Conservation (phyloP, 306 rosid species). For the Cucurbita pepo region DNA sequence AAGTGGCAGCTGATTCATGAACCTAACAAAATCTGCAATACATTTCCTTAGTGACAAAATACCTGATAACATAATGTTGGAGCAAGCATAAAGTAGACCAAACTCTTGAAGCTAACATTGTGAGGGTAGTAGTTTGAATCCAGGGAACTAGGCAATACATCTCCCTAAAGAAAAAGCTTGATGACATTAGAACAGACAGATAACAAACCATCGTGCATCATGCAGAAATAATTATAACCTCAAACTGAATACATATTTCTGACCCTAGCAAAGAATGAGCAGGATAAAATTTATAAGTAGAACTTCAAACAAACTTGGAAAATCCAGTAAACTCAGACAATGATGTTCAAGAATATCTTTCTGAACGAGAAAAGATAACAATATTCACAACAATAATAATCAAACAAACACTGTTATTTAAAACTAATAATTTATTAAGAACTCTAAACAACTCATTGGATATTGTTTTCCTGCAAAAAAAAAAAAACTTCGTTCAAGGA, state of each 20-base stretch:
- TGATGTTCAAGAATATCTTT: neutral
- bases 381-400: neutral
- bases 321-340: neutral
- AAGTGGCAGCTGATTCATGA: neutral
- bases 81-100: constrained; percentile 89
- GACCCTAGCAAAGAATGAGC: neutral
- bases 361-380: neutral
- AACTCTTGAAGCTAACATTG: constrained; percentile 42
- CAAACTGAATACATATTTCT: neutral
- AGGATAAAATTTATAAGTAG: neutral
- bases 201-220: neutral
- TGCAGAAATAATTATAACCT: neutral
- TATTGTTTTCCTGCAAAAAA: neutral
- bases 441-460: neutral
- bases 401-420: neutral
- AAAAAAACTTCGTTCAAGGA: neutral
- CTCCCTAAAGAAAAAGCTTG: constrained; percentile 40
- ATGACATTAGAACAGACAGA: constrained; percentile 6
- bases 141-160: constrained; percentile 24
- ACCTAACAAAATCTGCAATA: neutral
- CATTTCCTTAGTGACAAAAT: neutral
- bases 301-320: neutral
- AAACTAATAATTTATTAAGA: neutral
- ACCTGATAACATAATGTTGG: constrained; percentile 99
- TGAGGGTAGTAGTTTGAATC: constrained; percentile 31